Base-by-base conservation (phyloP, 192 early-diverging fungal genomes). In the Thoreauomyces humboldtii region DNA sequence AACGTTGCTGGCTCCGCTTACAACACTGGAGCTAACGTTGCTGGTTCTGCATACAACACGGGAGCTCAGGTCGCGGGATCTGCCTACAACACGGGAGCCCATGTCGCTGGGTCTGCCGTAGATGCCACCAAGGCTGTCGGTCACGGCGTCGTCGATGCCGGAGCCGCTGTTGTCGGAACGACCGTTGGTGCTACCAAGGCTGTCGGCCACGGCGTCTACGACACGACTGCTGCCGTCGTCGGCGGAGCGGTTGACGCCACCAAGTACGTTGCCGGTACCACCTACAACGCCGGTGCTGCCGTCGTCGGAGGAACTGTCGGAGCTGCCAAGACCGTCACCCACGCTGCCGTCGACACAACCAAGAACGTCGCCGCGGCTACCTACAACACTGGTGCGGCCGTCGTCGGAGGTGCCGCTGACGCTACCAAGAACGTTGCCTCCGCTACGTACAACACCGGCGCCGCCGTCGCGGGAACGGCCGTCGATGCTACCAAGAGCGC, bases 281-380 rank as follows among this genome's bases (percentile, higher is more conserved):
- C 61, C 47, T 60, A 45, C 29, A 43, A 50, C 59, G 59, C 52
- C 22, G 61, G 32, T 4, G 63, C 63, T 19, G 61, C 12, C 27
- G 58, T 21, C 0, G 35, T 59, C 28, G 62, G 48, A 24, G 56
- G 56, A 4, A 68, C 58, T 27, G 56, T 58, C 51, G 61, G 46
- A 11, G 31, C 47, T 1, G 52, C 60, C 0, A 53, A 59, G 0
- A 0, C 0, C 31, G 21, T 34, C 17, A 69, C 58, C 45, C 29
- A 53, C 0, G 42, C 44, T 5, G 36, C 47, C 0, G 46, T 33
- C 31, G 31, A 33, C 37, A 52, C 54, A 28, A 65, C 56, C 22
- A 69, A 75, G 44, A 67, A 69, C 71, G 64, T 53, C 45, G 55
- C 59, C 27, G 67, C 56, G 1, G 25, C 63, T 21, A 38, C 70